Percentiles rank a stretch among this genome's conserved stretches.
Evolutionary conservation across 768 basidiomycete species (phyloP).

Genomic region (Kwoniella mangroviensis): DNA sequence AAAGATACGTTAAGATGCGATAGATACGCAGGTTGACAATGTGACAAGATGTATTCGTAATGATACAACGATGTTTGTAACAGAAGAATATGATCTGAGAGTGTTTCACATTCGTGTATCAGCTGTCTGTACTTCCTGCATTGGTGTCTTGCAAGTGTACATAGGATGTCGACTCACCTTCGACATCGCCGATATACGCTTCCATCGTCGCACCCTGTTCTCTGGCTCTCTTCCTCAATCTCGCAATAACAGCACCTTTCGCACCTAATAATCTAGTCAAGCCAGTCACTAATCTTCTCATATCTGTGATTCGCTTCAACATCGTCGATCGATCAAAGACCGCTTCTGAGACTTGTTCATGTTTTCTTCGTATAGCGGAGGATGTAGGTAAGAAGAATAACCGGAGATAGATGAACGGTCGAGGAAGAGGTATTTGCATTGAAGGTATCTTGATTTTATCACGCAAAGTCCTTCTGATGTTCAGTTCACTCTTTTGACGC

Average conservation of each 20-base stretch:
- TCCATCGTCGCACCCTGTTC: slow-evolving; percentile 68
- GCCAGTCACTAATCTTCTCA: slow-evolving; percentile 77
- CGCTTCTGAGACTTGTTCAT: slow-evolving; percentile 30
- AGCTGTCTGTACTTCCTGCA: slow-evolving; percentile 3
- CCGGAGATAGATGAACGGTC: slow-evolving; percentile 35
- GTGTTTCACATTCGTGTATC: not conserved
- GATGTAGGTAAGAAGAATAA: slow-evolving; percentile 53
- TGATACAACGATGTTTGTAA: slow-evolving; percentile 81
- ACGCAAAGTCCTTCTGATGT: slow-evolving; percentile 1
- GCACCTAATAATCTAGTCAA: slow-evolving; percentile 73
- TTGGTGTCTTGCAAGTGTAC: too few relatives aligned
- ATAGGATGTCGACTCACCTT: slow-evolving; percentile 64
- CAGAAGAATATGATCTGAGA: slow-evolving; percentile 82
- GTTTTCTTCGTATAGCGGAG: slow-evolving; percentile 33
- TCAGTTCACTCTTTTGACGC: not conserved
- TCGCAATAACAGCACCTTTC: slow-evolving; percentile 80
- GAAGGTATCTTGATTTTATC: slow-evolving; percentile 3
- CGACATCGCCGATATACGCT: slow-evolving; percentile 88
- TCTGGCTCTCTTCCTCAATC: slow-evolving; percentile 73
- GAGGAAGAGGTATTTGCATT: slow-evolving; percentile 13
- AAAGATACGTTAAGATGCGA: slow-evolving; percentile 72
- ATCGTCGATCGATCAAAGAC: slow-evolving; percentile 60
- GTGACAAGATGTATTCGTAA: slow-evolving; percentile 84
- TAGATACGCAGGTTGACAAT: slow-evolving; percentile 84
- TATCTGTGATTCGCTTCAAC: slow-evolving; percentile 76